These are phyloP conservation scores for Botryotinia convoluta DNA, from an alignment of 2,329 filamentous ascomycete species.

Conservation along the genomic window DNA sequence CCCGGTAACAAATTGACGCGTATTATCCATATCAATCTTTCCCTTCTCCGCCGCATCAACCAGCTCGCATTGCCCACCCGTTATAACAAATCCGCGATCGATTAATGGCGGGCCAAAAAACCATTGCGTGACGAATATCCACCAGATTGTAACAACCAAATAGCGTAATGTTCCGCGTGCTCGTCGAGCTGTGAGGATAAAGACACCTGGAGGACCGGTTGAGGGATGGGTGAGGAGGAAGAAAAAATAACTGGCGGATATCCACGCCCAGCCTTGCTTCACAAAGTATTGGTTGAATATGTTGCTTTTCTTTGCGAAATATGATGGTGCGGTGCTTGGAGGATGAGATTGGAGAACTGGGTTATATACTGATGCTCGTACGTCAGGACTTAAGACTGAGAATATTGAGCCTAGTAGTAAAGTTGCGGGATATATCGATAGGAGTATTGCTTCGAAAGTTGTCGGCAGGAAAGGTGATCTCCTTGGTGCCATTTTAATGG, in stretches of 20 bases:
- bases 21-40: slow-evolving; percentile 45
- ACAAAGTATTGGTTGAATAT: slow-evolving; percentile 91
- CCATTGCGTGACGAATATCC: slow-evolving; percentile 92
- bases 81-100: slow-evolving; percentile 84
- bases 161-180: slow-evolving; percentile 66
- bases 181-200: slow-evolving; percentile 45
- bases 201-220: slow-evolving; percentile 44
- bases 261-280: slow-evolving; percentile 94
- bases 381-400: slow-evolving; percentile 71
- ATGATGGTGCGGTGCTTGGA: slow-evolving; percentile 63
- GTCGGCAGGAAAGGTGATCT: slow-evolving; percentile 65
- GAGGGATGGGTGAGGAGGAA: slow-evolving; percentile 69
- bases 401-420: slow-evolving; percentile 81
- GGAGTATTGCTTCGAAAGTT: slow-evolving; percentile 60
- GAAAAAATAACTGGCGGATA: slow-evolving; percentile 67
- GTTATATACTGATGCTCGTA: slow-evolving; percentile 63
- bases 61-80: slow-evolving; percentile 77
- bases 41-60: slow-evolving; percentile 49
- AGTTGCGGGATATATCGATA: slow-evolving; percentile 72
- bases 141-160: slow-evolving; percentile 68
- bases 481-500: slow-evolving; percentile 27
- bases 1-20: slow-evolving; percentile 61
- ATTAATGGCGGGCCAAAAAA: slow-evolving; percentile 90
- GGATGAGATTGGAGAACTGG: slow-evolving; percentile 60
- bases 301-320: slow-evolving; percentile 94